These are phyloP conservation scores for Cladophialophora chaetospira DNA, from an alignment of 2,329 filamentous ascomycete species.

Conservation along the genomic window DNA sequence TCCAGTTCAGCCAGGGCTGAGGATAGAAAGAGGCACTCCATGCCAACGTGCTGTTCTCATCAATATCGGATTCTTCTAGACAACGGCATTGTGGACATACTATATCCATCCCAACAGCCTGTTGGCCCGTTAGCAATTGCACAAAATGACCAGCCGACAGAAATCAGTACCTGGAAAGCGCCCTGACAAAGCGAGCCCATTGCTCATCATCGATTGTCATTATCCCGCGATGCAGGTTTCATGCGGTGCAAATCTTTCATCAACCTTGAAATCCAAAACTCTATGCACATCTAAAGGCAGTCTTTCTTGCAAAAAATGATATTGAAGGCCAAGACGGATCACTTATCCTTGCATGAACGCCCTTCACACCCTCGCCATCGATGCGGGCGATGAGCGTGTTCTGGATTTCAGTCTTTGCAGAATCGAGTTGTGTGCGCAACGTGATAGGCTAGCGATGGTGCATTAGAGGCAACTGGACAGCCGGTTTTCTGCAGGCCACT, in stretches of 20 bases:
- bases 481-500: background rate
- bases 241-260: background rate
- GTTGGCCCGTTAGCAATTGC: background rate
- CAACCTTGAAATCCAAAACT: background rate
- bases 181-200: constrained; percentile 38
- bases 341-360: background rate
- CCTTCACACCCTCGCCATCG: background rate
- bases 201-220: constrained; percentile 20
- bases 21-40: constrained; percentile 95
- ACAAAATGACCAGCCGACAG: background rate
- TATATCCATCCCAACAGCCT: constrained; percentile 74
- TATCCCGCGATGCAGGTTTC: background rate
- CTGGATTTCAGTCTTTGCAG: background rate
- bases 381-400: background rate
- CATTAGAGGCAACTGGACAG: background rate
- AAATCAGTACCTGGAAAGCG: constrained; percentile 41
- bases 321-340: too few species aligned
- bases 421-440: background rate
- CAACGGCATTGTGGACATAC: constrained; percentile 37
- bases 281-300: background rate
- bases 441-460: background rate
- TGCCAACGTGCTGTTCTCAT: constrained; percentile 50
- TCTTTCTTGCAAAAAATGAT: too few species aligned
- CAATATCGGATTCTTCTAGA: background rate
- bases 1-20: constrained; percentile 78